A percentile compares a stretch with the other conserved stretches of the same genome.
Conservation (phyloP, 176 grass and related monocot genomes). For the Oryza meridionalis region DNA sequence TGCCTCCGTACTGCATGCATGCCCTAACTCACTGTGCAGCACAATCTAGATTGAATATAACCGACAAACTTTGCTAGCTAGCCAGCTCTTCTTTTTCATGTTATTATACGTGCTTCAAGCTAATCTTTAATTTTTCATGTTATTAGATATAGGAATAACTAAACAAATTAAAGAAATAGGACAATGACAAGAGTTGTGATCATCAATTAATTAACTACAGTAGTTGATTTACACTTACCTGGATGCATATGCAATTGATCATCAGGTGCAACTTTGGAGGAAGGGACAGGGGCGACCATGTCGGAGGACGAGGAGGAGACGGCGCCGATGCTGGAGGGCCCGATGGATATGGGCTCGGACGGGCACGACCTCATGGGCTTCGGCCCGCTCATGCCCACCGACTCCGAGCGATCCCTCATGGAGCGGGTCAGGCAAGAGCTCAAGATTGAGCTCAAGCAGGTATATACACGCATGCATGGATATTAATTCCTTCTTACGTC, state of each 20-base stretch:
- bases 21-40: neutral
- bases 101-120: neutral
- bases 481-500: neutral
- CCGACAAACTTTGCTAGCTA: neutral
- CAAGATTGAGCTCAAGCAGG: conserved; percentile 97
- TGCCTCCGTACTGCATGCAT: neutral
- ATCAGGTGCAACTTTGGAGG: conserved; percentile 73
- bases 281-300: conserved; percentile 89
- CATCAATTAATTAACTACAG: neutral
- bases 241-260: neutral
- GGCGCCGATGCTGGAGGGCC: conserved; percentile 50
- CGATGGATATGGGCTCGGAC: conserved; percentile 70
- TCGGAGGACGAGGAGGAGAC: conserved; percentile 95
- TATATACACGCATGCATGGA: neutral
- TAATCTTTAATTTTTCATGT: neutral
- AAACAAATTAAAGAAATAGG: neutral
- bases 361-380: conserved; percentile 97
- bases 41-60: neutral
- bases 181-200: neutral
- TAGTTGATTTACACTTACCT: neutral
- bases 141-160: neutral
- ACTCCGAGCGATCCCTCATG: conserved; percentile 94
- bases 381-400: conserved; percentile 87
- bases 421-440: conserved; percentile 96
- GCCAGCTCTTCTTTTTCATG: neutral